Conservation (phyloP, 2,329 filamentous ascomycete species). For the Kalaharituber pfeilii region DNA sequence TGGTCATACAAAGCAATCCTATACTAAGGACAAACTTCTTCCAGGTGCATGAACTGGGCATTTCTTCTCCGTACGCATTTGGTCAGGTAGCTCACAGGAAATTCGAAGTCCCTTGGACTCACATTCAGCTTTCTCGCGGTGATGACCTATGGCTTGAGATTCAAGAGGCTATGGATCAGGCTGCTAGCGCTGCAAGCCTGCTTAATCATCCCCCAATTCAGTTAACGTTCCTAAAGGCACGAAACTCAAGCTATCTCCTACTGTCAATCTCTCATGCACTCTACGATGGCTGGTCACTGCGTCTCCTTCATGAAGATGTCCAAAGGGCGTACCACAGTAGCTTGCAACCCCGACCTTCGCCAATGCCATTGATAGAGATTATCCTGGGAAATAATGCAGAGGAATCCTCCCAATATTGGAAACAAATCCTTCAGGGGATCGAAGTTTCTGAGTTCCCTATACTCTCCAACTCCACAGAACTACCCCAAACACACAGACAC, state of each 20-base stretch:
- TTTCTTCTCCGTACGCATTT: constrained; percentile 34
- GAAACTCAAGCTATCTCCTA: constrained; percentile 31
- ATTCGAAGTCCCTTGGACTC: constrained; percentile 26
- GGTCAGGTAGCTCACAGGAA: constrained; percentile 36
- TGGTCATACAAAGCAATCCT: constrained; percentile 42
- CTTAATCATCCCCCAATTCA: constrained; percentile 29
- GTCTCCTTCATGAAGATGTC: constrained; percentile 55
- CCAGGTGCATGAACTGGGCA: constrained; percentile 42
- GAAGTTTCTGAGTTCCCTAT: constrained; percentile 29
- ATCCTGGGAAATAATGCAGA: constrained; percentile 27
- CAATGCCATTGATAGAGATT: constrained; percentile 38
- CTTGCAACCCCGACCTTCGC: constrained; percentile 31
- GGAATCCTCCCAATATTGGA: constrained; percentile 50
- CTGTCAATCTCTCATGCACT: constrained; percentile 71
- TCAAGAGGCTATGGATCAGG: constrained; percentile 26
- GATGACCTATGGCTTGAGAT: constrained; percentile 26
- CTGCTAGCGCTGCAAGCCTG: constrained; percentile 27
- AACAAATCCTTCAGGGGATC: constrained; percentile 42
- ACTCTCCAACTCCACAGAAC: constrained; percentile 13
- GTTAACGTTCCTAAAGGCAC: constrained; percentile 30
- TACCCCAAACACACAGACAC: constrained; percentile 26
- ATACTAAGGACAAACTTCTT: constrained; percentile 62
- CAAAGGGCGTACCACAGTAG: constrained; percentile 41
- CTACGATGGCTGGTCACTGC: constrained; percentile 77
- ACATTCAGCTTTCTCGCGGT: constrained; percentile 13